These are phyloP conservation scores for Colletotrichum karsti DNA, from an alignment of 2,329 filamentous ascomycete species.

Conservation along the genomic window DNA sequence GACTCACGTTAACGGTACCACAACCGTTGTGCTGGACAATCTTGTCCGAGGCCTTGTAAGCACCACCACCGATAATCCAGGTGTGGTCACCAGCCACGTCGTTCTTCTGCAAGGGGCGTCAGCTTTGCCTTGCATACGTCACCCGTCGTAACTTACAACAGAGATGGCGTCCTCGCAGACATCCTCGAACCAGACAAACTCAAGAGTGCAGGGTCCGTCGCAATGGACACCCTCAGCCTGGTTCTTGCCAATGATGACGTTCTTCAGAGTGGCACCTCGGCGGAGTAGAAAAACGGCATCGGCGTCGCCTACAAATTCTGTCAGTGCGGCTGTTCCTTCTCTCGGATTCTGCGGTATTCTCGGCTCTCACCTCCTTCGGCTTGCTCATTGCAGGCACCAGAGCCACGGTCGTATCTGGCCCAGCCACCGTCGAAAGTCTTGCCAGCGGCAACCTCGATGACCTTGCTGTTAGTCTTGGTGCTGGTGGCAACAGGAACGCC, in stretches of 20 bases:
- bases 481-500: conserved; percentile 38
- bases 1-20: conserved; percentile 49
- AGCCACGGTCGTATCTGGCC: conserved; percentile 46
- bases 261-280: conserved; percentile 51
- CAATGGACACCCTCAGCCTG: conserved; percentile 57
- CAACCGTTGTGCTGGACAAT: conserved; percentile 57
- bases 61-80: conserved; percentile 47
- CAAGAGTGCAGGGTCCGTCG: conserved; percentile 49
- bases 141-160: conserved; percentile 55
- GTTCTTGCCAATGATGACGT: conserved; percentile 55
- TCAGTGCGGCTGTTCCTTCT: not conserved
- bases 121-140: conserved; percentile 58
- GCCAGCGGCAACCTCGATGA: conserved; percentile 41
- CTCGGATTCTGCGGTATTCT: too few relatives aligned
- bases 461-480: conserved; percentile 37
- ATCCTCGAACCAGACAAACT: conserved; percentile 38
- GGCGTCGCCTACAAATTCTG: conserved; percentile 35
- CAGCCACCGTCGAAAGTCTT: conserved; percentile 41
- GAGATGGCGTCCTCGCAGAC: conserved; percentile 38
- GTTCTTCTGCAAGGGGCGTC: too few relatives aligned
- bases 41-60: conserved; percentile 53
- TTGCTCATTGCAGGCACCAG: conserved; percentile 46
- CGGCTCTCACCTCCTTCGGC: conserved; percentile 43
- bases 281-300: conserved; percentile 54
- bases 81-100: conserved; percentile 18